A percentile compares a stretch with the other conserved stretches of the same genome.
Evolutionary conservation across 345 rosid genomes (phyloP).

Genomic region (Psidium guajava): DNA sequence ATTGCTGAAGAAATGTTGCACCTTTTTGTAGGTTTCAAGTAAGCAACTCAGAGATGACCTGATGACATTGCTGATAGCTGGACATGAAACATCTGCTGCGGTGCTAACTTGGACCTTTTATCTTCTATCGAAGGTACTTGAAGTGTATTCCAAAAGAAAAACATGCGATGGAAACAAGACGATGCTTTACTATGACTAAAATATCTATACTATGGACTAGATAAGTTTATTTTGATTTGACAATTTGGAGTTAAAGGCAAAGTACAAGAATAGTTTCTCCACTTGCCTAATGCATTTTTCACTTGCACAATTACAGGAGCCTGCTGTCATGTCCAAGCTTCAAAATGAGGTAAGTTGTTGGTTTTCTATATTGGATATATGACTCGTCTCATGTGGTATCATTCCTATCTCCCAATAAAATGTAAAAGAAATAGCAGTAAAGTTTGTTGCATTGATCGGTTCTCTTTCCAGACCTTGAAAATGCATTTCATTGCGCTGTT

Average conservation of each 20-base stretch:
- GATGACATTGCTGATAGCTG: constrained; percentile 99
- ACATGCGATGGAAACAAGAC: background rate
- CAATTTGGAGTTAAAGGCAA: background rate
- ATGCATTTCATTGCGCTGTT: background rate
- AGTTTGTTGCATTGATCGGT: background rate
- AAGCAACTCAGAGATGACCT: constrained; percentile 96
- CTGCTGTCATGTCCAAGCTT: constrained; percentile 64
- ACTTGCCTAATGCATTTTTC: background rate
- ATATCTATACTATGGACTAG: background rate
- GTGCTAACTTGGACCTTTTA: constrained; percentile 96
- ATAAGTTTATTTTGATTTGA: background rate
- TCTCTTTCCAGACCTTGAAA: background rate
- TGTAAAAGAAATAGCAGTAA: background rate
- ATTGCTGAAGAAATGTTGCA: constrained; percentile 1
- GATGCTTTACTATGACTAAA: background rate
- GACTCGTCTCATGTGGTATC: background rate
- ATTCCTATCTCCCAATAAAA: background rate
- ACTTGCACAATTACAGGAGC: constrained; percentile 45
- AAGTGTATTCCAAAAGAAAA: background rate
- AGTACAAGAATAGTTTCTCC: background rate
- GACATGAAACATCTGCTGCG: constrained; percentile 97
- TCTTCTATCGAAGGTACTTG: constrained; percentile 59
- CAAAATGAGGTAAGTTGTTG: constrained; percentile 62
- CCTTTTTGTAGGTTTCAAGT: constrained; percentile 63
- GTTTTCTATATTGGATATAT: background rate